Evolutionary conservation across 805 yeast genomes (phyloP).

Genomic region (Starmerella lactis-condensi): DNA sequence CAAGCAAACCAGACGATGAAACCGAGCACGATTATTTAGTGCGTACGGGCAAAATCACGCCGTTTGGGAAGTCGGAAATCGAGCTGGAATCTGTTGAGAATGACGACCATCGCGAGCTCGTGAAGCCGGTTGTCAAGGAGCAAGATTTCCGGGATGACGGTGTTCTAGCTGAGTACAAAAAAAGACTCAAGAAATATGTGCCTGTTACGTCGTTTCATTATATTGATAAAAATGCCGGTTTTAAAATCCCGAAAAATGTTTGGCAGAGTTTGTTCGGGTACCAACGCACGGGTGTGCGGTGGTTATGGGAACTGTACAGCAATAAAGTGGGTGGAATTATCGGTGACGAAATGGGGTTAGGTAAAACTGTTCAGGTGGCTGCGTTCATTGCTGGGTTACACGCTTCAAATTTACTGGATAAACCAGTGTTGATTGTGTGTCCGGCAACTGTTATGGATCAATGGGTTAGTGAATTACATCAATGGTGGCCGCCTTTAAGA

Average conservation of each 20-base stretch:
- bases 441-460: slow-evolving; percentile 94
- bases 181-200: slow-evolving; percentile 45
- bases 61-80: slow-evolving; percentile 40
- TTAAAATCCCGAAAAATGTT: slow-evolving; percentile 75
- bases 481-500: slow-evolving; percentile 95
- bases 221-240: slow-evolving; percentile 36
- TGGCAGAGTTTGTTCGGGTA: slow-evolving; percentile 75
- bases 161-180: slow-evolving; percentile 43
- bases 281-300: slow-evolving; percentile 90
- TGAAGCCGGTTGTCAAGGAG: slow-evolving; percentile 7
- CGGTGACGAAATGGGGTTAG: slow-evolving; percentile 97
- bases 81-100: slow-evolving; percentile 16
- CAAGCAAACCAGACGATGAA: slow-evolving; percentile 36
- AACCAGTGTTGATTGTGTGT: slow-evolving; percentile 74
- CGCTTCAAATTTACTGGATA: slow-evolving; percentile 52
- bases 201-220: slow-evolving; percentile 15
- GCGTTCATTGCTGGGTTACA: slow-evolving; percentile 83
- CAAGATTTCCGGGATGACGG: slow-evolving; percentile 55
- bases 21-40: slow-evolving; percentile 53
- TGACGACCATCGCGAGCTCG: slow-evolving; percentile 12
- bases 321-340: slow-evolving; percentile 88
- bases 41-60: slow-evolving; percentile 83
- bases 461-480: slow-evolving; percentile 92
- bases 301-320: slow-evolving; percentile 86
- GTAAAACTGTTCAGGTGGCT: slow-evolving; percentile 84